Conservation (phyloP, 1,284 basidiomycete species). For the Heterobasidion occidentale region DNA sequence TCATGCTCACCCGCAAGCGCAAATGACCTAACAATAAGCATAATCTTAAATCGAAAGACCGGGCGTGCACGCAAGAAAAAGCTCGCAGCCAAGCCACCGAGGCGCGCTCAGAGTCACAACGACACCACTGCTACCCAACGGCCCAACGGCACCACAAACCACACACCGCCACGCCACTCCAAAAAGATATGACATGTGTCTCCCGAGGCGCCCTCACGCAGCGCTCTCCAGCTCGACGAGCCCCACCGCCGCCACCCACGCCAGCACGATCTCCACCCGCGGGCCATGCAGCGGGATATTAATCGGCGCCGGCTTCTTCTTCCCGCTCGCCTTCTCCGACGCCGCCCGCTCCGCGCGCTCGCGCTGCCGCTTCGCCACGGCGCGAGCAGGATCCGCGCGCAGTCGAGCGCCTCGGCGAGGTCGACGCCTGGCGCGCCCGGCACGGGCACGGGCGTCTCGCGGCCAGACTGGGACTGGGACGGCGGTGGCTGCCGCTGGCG, state of each 20-base stretch:
- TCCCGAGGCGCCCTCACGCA: slow-evolving; percentile 17
- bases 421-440: slow-evolving; percentile 24
- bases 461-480: slow-evolving; percentile 1
- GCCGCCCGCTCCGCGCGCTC: slow-evolving; percentile 42
- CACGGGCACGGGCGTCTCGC: slow-evolving; percentile 9
- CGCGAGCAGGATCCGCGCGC: slow-evolving; percentile 57
- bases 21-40: background rate
- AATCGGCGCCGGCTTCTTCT: slow-evolving; percentile 54
- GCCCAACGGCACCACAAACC: background rate
- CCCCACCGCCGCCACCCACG: slow-evolving; percentile 74
- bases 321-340: slow-evolving; percentile 35
- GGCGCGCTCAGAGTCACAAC: background rate
- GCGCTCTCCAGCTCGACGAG: slow-evolving; percentile 56
- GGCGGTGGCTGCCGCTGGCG: too few species aligned
- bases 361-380: slow-evolving; percentile 55
- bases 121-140: background rate
- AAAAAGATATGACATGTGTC: too few species aligned
- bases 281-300: slow-evolving; percentile 79
- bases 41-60: background rate
- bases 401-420: slow-evolving; percentile 46
- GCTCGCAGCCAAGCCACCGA: background rate
- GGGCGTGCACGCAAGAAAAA: too few species aligned
- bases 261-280: slow-evolving; percentile 72
- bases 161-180: too few species aligned
- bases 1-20: too few species aligned